These are phyloP conservation scores for Nitzschia sp. DNA, from an alignment of 108 stramenopile species.

Conservation along the genomic window DNA sequence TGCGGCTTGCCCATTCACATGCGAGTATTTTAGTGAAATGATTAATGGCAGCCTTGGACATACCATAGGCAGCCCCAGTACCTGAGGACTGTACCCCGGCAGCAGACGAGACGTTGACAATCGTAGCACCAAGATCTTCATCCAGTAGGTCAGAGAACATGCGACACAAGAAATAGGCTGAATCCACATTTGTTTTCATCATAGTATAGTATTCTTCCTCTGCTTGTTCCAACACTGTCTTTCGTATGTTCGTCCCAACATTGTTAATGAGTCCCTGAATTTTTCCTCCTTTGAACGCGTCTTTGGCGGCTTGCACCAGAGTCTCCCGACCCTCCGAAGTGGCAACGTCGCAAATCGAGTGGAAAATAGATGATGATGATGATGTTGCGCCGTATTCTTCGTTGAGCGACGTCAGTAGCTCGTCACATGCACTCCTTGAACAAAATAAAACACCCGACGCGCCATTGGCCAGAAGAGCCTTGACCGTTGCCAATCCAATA, in stretches of 20 bases:
- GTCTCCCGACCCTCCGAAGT: conserved; percentile 55
- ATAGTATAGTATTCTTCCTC: conserved; percentile 73
- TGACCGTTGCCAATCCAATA: conserved; percentile 56
- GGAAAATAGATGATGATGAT: conserved; percentile 26
- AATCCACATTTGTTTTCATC: conserved; percentile 77
- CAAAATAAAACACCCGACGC: conserved; percentile 56
- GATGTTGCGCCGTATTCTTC: conserved; percentile 12
- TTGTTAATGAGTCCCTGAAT: conserved; percentile 92
- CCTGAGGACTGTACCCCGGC: conserved; percentile 79
- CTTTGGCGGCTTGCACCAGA: conserved; percentile 31
- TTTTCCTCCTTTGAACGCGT: conserved; percentile 15
- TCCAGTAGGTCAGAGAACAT: conserved; percentile 40
- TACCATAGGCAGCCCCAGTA: conserved; percentile 82
- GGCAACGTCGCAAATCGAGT: conserved; percentile 63
- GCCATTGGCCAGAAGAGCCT: conserved; percentile 40
- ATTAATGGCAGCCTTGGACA: conserved; percentile 87
- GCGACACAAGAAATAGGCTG: conserved; percentile 64
- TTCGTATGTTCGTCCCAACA: conserved; percentile 85
- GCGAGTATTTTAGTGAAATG: conserved; percentile 75
- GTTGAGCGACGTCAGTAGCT: conserved; percentile 28
- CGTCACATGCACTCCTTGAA: conserved; percentile 34
- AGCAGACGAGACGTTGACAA: conserved; percentile 87
- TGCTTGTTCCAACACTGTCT: conserved; percentile 71
- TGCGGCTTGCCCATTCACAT: conserved; percentile 82
- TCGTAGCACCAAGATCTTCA: conserved; percentile 47